Evolutionary conservation across 2,329 filamentous ascomycete genomes (phyloP).

Genomic region (Pseudopyrenochaeta lycopersici): DNA sequence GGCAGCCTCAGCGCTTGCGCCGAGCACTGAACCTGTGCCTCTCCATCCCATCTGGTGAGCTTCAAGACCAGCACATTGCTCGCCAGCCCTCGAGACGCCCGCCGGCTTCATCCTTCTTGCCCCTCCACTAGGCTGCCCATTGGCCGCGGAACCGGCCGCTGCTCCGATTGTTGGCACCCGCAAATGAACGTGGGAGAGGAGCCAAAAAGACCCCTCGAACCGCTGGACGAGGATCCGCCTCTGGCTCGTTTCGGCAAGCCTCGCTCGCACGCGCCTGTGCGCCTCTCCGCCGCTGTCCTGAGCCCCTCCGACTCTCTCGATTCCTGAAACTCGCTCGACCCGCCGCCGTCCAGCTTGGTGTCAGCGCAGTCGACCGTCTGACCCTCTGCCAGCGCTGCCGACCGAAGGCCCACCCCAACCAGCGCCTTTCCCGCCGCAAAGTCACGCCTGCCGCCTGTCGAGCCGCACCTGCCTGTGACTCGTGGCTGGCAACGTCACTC

Average conservation of each 20-base stretch:
- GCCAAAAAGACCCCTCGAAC: slow-evolving; percentile 17
- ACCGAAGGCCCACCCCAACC: too few relatives aligned
- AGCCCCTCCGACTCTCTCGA: slow-evolving; percentile 33
- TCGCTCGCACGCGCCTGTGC: slow-evolving; percentile 40
- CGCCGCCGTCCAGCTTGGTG: slow-evolving; percentile 12
- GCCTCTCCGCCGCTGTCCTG: slow-evolving; percentile 25
- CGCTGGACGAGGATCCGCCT: slow-evolving; percentile 19
- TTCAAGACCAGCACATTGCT: slow-evolving; percentile 23
- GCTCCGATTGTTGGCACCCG: slow-evolving; percentile 13
- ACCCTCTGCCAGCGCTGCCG: not conserved
- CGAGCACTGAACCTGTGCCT: slow-evolving; percentile 13
- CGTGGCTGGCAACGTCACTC: slow-evolving; percentile 41
- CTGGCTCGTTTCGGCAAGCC: slow-evolving; percentile 40
- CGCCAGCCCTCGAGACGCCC: slow-evolving; percentile 8
- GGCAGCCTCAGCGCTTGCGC: slow-evolving; percentile 42
- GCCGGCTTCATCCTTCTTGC: slow-evolving; percentile 6
- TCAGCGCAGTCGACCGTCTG: slow-evolving; percentile 5
- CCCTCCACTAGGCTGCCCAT: slow-evolving; percentile 9
- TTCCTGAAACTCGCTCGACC: slow-evolving; percentile 35
- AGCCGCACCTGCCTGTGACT: slow-evolving; percentile 36
- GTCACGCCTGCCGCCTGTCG: slow-evolving; percentile 27
- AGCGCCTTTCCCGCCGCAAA: slow-evolving; percentile 13
- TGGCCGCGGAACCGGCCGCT: slow-evolving; percentile 9
- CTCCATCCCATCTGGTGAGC: slow-evolving; percentile 20
- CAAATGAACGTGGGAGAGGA: slow-evolving; percentile 11